Evolutionary conservation across 106 monocot genomes (phyloP).

Genomic region (Phalaenopsis aphrodite): DNA sequence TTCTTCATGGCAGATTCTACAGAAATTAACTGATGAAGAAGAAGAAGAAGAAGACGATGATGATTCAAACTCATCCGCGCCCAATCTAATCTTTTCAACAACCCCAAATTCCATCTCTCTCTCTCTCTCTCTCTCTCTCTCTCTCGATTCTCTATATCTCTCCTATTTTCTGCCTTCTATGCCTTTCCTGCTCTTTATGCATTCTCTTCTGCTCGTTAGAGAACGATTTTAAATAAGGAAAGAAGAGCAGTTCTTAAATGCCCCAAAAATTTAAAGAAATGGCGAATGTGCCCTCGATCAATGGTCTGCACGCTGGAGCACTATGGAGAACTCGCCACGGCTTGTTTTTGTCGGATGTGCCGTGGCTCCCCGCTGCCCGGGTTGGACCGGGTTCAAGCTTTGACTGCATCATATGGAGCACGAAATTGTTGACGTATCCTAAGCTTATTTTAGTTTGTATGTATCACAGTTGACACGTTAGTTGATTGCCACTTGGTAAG

Average conservation of each 20-base stretch:
- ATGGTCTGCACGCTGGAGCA: background rate
- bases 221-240: background rate
- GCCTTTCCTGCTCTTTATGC: no score
- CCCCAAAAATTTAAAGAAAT: background rate
- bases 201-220: background rate
- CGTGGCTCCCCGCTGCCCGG: background rate
- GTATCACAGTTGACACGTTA: no score
- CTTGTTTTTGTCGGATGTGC: no score
- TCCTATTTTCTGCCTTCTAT: background rate
- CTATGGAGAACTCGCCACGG: no score
- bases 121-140: constrained; percentile 10
- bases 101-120: constrained; percentile 21
- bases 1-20: constrained; percentile 94
- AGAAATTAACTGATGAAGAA: constrained; percentile 21
- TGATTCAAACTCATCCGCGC: constrained; percentile 4
- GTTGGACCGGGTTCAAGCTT: background rate
- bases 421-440: no score
- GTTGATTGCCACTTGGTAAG: no score
- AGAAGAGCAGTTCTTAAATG: background rate
- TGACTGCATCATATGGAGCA: no score
- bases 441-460: no score
- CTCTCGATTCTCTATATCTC: constrained; percentile 1
- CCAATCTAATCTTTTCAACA: background rate
- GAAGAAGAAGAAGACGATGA: constrained; percentile 15
- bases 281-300: background rate